Evolutionary conservation across 2,329 filamentous ascomycete species (phyloP).

Genomic region (Pestalotiopsis sp.): DNA sequence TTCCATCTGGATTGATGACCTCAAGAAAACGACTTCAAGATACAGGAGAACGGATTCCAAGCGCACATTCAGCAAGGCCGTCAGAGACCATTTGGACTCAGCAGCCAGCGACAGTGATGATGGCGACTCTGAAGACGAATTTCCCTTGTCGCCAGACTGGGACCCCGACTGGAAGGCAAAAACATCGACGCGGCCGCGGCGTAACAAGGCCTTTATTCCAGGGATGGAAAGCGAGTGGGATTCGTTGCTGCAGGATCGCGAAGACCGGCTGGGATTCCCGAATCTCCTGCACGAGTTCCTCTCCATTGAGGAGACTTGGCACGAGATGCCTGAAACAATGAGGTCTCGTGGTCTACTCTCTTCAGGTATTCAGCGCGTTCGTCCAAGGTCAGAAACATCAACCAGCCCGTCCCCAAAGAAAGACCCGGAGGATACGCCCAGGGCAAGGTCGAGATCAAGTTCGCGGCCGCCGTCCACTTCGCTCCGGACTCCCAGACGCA

Average conservation of each 20-base stretch:
- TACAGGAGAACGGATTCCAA: neutral
- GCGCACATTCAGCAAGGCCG: neutral
- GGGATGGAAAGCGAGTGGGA: neutral
- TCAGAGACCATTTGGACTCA: neutral
- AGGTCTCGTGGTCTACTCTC: neutral
- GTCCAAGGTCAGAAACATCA: neutral
- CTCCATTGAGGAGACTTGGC: neutral
- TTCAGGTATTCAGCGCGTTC: neutral
- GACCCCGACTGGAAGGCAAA: no score
- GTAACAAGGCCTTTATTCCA: neutral
- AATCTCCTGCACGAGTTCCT: neutral
- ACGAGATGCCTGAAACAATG: conserved; percentile 3
- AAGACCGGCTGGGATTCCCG: neutral
- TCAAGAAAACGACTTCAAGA: neutral
- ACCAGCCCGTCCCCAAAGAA: neutral
- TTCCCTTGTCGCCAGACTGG: no score
- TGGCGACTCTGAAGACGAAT: neutral
- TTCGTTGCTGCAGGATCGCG: neutral
- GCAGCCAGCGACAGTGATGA: neutral
- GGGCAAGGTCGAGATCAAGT: neutral
- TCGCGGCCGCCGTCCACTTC: neutral
- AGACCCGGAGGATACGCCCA: neutral
- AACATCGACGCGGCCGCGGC: neutral
- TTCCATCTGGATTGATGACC: neutral
- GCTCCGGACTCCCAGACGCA: neutral